Conservation (phyloP, 164 flowering plant genomes). For the Tetrastigma voinierianum region DNA sequence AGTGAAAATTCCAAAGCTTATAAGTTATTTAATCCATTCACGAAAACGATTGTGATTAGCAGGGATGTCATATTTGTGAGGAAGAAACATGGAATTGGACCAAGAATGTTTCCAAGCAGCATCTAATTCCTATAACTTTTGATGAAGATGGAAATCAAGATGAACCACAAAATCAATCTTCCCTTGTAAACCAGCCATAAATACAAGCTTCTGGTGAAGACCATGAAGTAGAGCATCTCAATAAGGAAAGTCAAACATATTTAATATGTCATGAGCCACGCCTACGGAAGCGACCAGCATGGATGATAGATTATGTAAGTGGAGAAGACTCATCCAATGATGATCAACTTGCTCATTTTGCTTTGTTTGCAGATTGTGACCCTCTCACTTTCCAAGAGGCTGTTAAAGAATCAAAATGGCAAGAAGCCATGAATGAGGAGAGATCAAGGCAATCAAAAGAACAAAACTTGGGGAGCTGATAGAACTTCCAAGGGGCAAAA, state of each 20-base stretch:
- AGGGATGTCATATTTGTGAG: not conserved
- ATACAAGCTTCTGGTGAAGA: too few relatives aligned
- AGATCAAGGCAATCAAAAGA: too few relatives aligned
- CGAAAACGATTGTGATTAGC: not conserved
- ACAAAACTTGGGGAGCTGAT: too few relatives aligned
- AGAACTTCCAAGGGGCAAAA: too few relatives aligned
- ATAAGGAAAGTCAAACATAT: too few relatives aligned
- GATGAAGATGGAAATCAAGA: too few relatives aligned
- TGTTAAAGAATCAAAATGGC: too few relatives aligned
- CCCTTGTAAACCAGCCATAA: too few relatives aligned
- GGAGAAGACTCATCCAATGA: not conserved
- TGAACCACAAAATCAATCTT: too few relatives aligned
- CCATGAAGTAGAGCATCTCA: too few relatives aligned
- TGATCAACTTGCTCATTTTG: not conserved
- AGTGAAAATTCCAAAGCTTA: conserved; percentile 1
- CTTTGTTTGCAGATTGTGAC: not conserved
- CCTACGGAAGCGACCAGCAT: not conserved
- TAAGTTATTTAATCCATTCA: conserved; percentile 3
- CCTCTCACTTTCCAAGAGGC: not conserved
- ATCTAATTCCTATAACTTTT: not conserved
- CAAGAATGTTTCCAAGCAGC: not conserved
- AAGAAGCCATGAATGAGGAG: too few relatives aligned
- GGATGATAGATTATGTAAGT: not conserved
- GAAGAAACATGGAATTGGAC: not conserved
- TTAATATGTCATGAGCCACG: too few relatives aligned